phyloP scores from a whole-genome alignment of 495 filamentous ascomycete genomes.

The Coniosporium apollinis region DNA sequence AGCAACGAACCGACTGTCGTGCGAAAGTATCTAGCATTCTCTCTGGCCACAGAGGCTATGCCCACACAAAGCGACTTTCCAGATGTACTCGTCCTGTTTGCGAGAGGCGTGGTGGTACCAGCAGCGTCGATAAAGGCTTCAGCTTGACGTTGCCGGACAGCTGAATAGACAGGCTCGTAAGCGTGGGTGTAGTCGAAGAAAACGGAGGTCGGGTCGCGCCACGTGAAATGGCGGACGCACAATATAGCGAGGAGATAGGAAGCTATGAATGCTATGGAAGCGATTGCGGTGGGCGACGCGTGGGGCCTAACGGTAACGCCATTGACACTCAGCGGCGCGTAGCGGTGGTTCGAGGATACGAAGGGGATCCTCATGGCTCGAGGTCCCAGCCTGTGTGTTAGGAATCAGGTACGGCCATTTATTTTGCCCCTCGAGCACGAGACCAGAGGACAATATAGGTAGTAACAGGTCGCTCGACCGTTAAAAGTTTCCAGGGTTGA shows the following conservation, averaged over 20 bases:
- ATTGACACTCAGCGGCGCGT: no score
- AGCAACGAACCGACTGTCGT: constrained; percentile 34
- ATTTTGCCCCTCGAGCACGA: no score
- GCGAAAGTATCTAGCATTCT: constrained; percentile 25
- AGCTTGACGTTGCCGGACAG: constrained; percentile 23
- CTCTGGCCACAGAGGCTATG: constrained; percentile 11
- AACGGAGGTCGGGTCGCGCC: constrained; percentile 28
- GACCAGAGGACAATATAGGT: no score
- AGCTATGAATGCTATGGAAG: constrained; percentile 3
- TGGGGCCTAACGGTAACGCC: no score
- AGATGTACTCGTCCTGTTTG: not conserved
- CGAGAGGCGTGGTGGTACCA: no score
- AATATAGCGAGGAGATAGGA: constrained; percentile 6
- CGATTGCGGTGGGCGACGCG: not conserved
- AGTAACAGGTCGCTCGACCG: no score
- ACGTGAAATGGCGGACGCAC: constrained; percentile 14
- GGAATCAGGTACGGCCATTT: no score
- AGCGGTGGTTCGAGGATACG: no score
- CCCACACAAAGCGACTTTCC: constrained; percentile 13
- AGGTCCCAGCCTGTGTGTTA: no score
- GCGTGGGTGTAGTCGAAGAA: constrained; percentile 27
- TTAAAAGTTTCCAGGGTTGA: no score
- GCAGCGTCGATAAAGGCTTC: constrained; percentile 18
- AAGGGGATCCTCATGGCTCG: no score
- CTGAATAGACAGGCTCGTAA: constrained; percentile 26